phyloP scores from a whole-genome alignment of 2,329 filamentous ascomycete genomes.

The Akanthomyces dipterigenus region DNA sequence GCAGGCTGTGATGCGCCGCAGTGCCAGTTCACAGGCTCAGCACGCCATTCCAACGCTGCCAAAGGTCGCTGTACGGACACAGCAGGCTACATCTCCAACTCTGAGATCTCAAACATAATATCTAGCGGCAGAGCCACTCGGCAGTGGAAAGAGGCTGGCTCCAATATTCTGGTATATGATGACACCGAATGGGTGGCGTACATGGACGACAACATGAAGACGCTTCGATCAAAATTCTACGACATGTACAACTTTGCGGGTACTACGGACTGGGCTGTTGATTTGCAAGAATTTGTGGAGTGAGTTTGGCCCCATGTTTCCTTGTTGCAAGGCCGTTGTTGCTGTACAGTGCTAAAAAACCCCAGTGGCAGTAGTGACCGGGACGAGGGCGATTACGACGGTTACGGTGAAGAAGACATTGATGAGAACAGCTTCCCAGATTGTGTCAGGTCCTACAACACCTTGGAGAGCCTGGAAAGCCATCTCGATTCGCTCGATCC shows the following conservation, averaged over 20 bases:
- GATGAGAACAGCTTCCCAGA: too few relatives aligned
- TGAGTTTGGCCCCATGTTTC: too few relatives aligned
- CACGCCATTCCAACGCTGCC: constrained; percentile 15
- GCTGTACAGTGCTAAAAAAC: too few relatives aligned
- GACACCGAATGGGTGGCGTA: constrained; percentile 16
- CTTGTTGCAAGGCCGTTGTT: too few relatives aligned
- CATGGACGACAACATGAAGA: constrained; percentile 16
- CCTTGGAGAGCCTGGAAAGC: too few relatives aligned
- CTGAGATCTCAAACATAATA: constrained; percentile 26
- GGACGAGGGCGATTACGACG: too few relatives aligned
- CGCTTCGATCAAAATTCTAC: not conserved
- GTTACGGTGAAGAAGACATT: too few relatives aligned
- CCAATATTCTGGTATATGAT: not conserved
- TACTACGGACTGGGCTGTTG: constrained; percentile 18
- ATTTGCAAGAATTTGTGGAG: constrained; percentile 14
- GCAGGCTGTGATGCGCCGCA: constrained; percentile 16
- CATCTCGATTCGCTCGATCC: too few relatives aligned
- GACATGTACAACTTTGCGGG: constrained; percentile 13
- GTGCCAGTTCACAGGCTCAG: constrained; percentile 19
- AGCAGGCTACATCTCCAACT: constrained; percentile 24
- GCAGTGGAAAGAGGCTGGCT: constrained; percentile 2
- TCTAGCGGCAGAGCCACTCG: constrained; percentile 12
- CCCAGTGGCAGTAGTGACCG: too few relatives aligned
- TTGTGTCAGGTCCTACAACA: too few relatives aligned
- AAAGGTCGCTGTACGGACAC: constrained; percentile 23